phyloP scores from a whole-genome alignment of 164 flowering plant genomes.

The Chimonanthus praecox region DNA sequence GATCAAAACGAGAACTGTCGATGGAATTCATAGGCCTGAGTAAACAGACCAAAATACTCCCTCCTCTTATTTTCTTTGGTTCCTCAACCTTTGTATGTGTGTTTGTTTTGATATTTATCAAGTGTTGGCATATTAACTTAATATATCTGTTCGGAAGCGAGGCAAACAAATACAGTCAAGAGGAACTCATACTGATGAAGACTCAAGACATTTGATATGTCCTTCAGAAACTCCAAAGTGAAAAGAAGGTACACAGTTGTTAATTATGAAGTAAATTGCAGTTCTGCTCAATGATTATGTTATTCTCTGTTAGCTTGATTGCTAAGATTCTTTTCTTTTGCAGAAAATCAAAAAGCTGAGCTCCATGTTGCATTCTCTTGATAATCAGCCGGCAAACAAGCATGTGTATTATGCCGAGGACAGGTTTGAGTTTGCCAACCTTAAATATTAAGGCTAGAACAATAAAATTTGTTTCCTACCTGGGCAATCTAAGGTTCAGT shows the following conservation, averaged over 20 bases:
- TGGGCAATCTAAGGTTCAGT: background rate
- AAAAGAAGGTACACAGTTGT: conserved; percentile 47
- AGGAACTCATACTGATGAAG: conserved; percentile 85
- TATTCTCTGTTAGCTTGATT: conserved; percentile 1
- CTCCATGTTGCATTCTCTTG: conserved; percentile 49
- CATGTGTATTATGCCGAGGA: conserved; percentile 81
- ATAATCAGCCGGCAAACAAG: conserved; percentile 40
- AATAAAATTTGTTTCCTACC: background rate
- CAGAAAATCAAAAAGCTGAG: conserved; percentile 83
- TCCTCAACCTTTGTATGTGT: background rate
- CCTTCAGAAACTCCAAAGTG: conserved; percentile 71
- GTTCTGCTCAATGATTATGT: background rate
- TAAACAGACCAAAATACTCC: conserved; percentile 18
- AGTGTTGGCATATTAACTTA: background rate
- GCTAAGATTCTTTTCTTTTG: conserved; percentile 11
- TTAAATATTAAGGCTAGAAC: background rate
- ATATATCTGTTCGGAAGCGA: conserved; percentile 35
- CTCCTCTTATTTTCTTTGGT: background rate
- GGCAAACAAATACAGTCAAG: conserved; percentile 60
- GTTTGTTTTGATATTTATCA: background rate
- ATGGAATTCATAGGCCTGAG: conserved; percentile 71
- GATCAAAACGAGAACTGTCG: conserved; percentile 51
- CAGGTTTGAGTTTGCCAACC: conserved; percentile 34
- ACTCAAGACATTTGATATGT: conserved; percentile 83
- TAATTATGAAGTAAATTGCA: background rate